Evolutionary conservation across 495 filamentous ascomycete species (phyloP), one percentile per base, ranked within the genome.

Genomic region (Penicillium soppii): DNA sequence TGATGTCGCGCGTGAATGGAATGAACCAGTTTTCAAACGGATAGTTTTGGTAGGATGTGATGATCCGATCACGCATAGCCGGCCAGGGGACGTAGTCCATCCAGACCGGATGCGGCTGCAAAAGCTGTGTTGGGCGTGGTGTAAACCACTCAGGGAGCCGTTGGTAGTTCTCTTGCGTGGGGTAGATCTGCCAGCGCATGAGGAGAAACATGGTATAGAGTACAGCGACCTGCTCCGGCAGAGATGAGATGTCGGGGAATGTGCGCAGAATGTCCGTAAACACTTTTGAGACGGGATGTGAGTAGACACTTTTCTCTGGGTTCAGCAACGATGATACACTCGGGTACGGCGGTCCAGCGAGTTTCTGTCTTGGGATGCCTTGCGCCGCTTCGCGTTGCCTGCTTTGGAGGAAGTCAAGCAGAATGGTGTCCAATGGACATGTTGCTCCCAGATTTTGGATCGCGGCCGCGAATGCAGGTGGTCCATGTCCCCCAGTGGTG

Each of bases 171-270:
- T 88, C 85, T 38, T 71, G 74, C 4, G 89, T 89, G 0, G 89
- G 89, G 8, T 71, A 75, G 19, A 95, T 83, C 58, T 86, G 83
- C 89, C 89, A 95, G 2, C 89, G 83, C 85, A 91, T 89, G 43
- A 89, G 60, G 7, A 90, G 78, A 65, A 92, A 92, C 89, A 91
- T 92, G 60, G 80, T 67, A 57, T 87, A 89, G n/a, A 92, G 74
- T 5, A 91, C 79, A 15, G 83, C 89, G 3, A 91, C 81, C 56
- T 88, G 84, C 63, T 92, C 90, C 4, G 90, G 89, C 0, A 92
- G 75, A 2, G 69, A 68, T 10, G 69, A 70, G 7, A 95, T 77
- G 51, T 84, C 82, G 0, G 89, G 88, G 54, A 92, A 91, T 19
- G 82, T 84, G 32, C 80, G 71, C 1, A 92, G 72, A 51, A 94